Conservation (phyloP, 768 basidiomycete genomes). For the Collybia sp. region DNA sequence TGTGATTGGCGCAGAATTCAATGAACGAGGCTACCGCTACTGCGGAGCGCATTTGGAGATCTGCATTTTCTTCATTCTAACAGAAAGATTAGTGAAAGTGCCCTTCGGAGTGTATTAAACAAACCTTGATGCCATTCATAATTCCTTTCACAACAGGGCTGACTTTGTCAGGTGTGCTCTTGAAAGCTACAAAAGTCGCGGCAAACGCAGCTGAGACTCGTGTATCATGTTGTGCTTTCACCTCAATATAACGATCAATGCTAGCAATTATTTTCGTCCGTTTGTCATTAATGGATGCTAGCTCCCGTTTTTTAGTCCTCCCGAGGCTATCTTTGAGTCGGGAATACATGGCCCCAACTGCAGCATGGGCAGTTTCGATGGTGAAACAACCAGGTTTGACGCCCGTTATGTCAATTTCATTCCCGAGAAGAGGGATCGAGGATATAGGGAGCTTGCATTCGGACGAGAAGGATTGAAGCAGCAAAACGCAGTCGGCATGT, state of each 20-base stretch:
- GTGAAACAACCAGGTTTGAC: conserved; percentile 67
- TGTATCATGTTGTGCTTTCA: conserved; percentile 82
- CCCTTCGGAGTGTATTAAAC: conserved; percentile 10
- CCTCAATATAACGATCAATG: conserved; percentile 76
- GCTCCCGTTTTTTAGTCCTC: conserved; percentile 73
- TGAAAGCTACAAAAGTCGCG: conserved; percentile 85
- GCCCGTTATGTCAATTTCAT: conserved; percentile 71
- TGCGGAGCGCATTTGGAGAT: conserved; percentile 88
- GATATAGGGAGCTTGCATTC: conserved; percentile 84
- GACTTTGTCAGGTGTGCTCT: conserved; percentile 85
- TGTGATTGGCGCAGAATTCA: conserved; percentile 71
- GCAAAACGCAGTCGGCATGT: conserved; percentile 69
- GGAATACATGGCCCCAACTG: conserved; percentile 66
- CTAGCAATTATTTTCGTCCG: conserved; percentile 59
- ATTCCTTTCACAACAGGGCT: conserved; percentile 95
- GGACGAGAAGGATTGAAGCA: conserved; percentile 78
- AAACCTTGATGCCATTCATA: conserved; percentile 95
- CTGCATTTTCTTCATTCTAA: conserved; percentile 83
- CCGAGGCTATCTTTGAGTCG: conserved; percentile 72
- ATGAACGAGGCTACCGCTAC: conserved; percentile 84
- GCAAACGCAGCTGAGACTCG: conserved; percentile 89
- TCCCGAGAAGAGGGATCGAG: conserved; percentile 75
- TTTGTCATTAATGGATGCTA: conserved; percentile 72
- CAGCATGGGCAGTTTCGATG: conserved; percentile 68
- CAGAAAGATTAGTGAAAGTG: conserved; percentile 5